Percentiles rank a stretch among this genome's conserved stretches.
Conservation (phyloP, 345 rosid species). For the Hypericum perforatum region DNA sequence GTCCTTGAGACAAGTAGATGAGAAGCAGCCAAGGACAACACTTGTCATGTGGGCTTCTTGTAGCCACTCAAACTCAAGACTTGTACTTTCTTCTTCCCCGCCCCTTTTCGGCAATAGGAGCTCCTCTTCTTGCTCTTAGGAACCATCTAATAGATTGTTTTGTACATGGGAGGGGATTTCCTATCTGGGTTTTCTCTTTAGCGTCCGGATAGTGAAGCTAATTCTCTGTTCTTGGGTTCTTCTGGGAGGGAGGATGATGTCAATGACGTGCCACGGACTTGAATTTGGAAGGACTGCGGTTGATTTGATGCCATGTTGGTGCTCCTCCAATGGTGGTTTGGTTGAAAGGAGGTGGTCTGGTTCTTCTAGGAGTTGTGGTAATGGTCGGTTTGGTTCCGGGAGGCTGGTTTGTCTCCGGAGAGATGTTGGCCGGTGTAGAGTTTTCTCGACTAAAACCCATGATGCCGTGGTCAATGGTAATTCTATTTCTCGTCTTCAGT, state of each 20-base stretch:
- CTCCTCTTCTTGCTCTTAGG: conserved; percentile 8
- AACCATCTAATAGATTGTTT: not conserved
- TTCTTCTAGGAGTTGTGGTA: conserved; percentile 21
- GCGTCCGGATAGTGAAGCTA: not conserved
- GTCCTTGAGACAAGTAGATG: conserved; percentile 9
- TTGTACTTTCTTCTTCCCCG: conserved; percentile 7
- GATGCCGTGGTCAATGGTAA: conserved; percentile 50
- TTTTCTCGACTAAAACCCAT: conserved; percentile 51
- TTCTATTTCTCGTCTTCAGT: not conserved
- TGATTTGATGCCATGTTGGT: conserved; percentile 54
- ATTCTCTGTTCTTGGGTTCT: conserved; percentile 8
- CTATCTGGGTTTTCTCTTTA: conserved; percentile 18
- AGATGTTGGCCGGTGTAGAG: conserved; percentile 35
- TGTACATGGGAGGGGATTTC: conserved; percentile 5
- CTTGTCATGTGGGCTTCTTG: conserved; percentile 31
- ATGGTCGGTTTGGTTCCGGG: conserved; percentile 17
- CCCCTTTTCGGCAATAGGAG: not conserved
- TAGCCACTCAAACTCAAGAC: conserved; percentile 35
- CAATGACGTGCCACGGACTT: conserved; percentile 55
- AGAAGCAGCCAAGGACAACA: conserved; percentile 8
- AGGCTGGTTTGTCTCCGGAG: conserved; percentile 42
- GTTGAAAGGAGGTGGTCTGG: conserved; percentile 33
- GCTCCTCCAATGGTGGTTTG: conserved; percentile 50
- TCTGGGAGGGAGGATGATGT: conserved; percentile 49
- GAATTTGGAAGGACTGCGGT: conserved; percentile 51